Conservation (phyloP, 768 basidiomycete species). For the Collybia sp. region DNA sequence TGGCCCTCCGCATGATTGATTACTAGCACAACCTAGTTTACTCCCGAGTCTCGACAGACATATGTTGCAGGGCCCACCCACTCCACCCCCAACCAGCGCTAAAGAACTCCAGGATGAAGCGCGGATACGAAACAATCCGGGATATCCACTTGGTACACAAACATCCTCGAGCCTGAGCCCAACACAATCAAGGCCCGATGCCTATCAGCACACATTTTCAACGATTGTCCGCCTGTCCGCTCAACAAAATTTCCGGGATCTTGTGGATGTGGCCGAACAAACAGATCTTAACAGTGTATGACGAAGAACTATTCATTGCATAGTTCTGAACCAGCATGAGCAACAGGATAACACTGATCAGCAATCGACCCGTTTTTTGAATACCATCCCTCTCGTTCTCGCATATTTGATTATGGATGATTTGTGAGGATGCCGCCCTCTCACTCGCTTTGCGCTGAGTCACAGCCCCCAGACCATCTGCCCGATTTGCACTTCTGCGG, state of each 20-base stretch:
- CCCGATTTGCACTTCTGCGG: conserved; percentile 52
- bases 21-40: too few relatives aligned
- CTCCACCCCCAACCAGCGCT: conserved; percentile 56
- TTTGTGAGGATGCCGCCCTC: conserved; percentile 36
- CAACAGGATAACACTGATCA: conserved; percentile 32
- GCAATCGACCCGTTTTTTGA: conserved; percentile 40
- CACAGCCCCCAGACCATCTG: conserved; percentile 41
- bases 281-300: conserved; percentile 48
- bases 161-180: conserved; percentile 9
- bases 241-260: conserved; percentile 34
- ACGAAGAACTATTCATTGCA: conserved; percentile 1
- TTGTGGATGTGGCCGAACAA: conserved; percentile 45
- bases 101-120: conserved; percentile 54
- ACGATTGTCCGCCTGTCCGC: conserved; percentile 39
- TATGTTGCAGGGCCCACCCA: conserved; percentile 60
- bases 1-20: too few relatives aligned
- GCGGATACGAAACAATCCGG: conserved; percentile 16
- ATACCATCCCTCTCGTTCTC: conserved; percentile 58
- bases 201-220: conserved; percentile 41
- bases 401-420: conserved; percentile 62
- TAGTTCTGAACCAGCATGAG: conserved; percentile 6
- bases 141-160: conserved; percentile 7
- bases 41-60: conserved; percentile 7
- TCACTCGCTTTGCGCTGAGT: neutral
- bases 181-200: conserved; percentile 22